Conservation (phyloP, 2,329 filamentous ascomycete genomes). For the Hortaea sp. region DNA sequence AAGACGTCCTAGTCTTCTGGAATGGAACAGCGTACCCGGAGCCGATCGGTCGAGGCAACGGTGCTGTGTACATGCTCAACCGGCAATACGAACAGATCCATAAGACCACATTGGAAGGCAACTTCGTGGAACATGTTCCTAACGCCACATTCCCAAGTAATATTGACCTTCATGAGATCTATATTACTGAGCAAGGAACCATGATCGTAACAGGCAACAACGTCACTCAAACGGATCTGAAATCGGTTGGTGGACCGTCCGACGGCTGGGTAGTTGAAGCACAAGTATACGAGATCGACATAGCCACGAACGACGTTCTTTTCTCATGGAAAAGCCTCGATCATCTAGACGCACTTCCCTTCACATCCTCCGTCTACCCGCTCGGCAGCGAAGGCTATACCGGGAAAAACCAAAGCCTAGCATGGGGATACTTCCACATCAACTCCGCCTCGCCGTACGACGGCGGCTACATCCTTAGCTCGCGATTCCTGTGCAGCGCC, state of each 20-base stretch:
- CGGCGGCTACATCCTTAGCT: constrained; percentile 16
- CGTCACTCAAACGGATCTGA: constrained; percentile 22
- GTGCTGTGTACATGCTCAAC: constrained; percentile 13
- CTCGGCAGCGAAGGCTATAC: constrained; percentile 5
- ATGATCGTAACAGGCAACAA: constrained; percentile 18
- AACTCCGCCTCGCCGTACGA: constrained; percentile 16
- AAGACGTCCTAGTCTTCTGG: constrained; percentile 13
- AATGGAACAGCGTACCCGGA: constrained; percentile 10
- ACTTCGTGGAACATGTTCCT: constrained; percentile 5
- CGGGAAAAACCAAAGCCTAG: constrained; percentile 2
- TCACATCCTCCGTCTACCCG: constrained; percentile 9
- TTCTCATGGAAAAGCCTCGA: constrained; percentile 34
- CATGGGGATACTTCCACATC: constrained; percentile 21
- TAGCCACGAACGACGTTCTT: constrained; percentile 30
- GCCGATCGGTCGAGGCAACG: constrained; percentile 15
- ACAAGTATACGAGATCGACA: constrained; percentile 35
- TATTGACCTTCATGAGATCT: constrained; percentile 27
- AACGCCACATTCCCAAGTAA: constrained; percentile 8
- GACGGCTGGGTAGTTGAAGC: constrained; percentile 29
- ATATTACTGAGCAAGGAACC: constrained; percentile 20
- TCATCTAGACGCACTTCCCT: constrained; percentile 14
- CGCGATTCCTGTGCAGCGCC: constrained; percentile 15
- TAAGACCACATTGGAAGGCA: constrained; percentile 6
- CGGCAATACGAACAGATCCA: constrained; percentile 10
- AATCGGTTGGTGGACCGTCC: constrained; percentile 21